Evolutionary conservation across 1,284 basidiomycete genomes (phyloP), one percentile per base, ranked within the genome.

Genomic region (Moniliophthora roreri): DNA sequence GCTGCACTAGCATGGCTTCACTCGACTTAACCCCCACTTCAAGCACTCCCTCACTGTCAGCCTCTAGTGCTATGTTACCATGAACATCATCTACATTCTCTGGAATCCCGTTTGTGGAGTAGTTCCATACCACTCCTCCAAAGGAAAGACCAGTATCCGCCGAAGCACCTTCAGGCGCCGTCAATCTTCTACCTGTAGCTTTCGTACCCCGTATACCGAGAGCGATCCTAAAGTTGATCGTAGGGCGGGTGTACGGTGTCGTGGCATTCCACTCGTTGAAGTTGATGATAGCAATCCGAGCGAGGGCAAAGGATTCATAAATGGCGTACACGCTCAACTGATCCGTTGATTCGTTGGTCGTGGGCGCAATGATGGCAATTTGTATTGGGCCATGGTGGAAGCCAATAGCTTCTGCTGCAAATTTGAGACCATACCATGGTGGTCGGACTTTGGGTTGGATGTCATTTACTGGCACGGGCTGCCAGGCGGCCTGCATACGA

Each of bases 121-220:
- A 54, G 49, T 54, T 54, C 52, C 52, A 54, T 47, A 44, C 44
- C 4, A 54, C n/a, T 8, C 52, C 52, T 15, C 52, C 52, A 40
- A 54, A 54, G 7, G 48, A 49, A 21, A 54, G 9, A 6, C 32
- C 35, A 24, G 9, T 54, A 21, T 54, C 52, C 7, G 52, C 52
- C 1, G 52, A 50, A 7, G 52, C 52, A 10, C 52, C 52, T 10
- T n/a, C 34, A 9, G 52, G 52, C 11, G 52, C 52, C 2, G 52
- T 54, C 13, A 54, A 41, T 15, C 20, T 45, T 40, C 52, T 41
- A 7, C n/a, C 44, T 20, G 10, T 18, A 10, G 23, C 36, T 8
- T 26, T 1, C 21, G 39, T 44, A 15, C n/a, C 9, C 24, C 16
- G n/a, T 18, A 20, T 32, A 15, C 24, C 36, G 9, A 44, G 32